These are phyloP conservation scores for Echeveria elegans DNA, from an alignment of 164 flowering plant species.

Conservation along the genomic window DNA sequence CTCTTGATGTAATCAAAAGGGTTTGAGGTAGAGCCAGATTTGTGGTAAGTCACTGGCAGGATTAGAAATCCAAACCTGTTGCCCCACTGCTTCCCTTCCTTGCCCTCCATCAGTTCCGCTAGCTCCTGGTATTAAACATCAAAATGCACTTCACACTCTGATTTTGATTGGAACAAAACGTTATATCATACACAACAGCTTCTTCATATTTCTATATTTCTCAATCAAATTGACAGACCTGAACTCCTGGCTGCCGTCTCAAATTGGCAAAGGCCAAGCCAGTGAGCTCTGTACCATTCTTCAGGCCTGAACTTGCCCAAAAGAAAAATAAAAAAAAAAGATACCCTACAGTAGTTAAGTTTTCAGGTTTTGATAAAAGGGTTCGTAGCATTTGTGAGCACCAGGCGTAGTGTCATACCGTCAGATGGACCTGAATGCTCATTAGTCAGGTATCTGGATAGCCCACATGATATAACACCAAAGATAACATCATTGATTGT, in stretches of 20 bases:
- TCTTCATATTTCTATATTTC: background rate
- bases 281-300: conserved; percentile 41
- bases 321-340: conserved; percentile 1
- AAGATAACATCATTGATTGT: conserved; percentile 84
- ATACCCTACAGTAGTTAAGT: background rate
- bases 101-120: conserved; percentile 30
- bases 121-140: conserved; percentile 34
- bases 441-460: conserved; percentile 56
- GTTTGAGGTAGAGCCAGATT: conserved; percentile 20
- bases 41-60: conserved; percentile 52
- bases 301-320: conserved; percentile 17
- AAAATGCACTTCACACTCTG: background rate
- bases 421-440: conserved; percentile 19
- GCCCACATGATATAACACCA: conserved; percentile 54
- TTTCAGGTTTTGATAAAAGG: background rate
- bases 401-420: conserved; percentile 18
- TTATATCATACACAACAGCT: background rate
- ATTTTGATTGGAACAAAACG: background rate
- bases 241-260: conserved; percentile 51
- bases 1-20: conserved; percentile 43
- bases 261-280: conserved; percentile 68
- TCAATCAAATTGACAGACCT: conserved; percentile 25
- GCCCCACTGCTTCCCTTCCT: conserved; percentile 45
- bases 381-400: background rate
- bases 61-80: conserved; percentile 59